A percentile compares a stretch with the other conserved stretches of the same genome.
Conservation (phyloP, 2,329 filamentous ascomycete species). For the Torrubiella hemipterigena region DNA sequence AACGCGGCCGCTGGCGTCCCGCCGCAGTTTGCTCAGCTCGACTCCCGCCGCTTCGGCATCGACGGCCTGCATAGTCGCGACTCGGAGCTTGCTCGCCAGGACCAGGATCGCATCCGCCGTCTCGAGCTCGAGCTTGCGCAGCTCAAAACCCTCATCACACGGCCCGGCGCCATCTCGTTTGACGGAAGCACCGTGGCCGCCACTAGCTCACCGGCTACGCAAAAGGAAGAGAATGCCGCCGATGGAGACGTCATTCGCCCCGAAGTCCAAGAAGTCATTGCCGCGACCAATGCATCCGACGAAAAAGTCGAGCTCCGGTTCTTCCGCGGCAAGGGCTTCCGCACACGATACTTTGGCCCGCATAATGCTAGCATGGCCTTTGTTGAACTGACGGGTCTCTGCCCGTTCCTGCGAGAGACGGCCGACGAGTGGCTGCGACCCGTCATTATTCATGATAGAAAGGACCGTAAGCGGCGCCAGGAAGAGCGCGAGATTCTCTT, state of each 20-base stretch:
- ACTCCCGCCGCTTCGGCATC: slow-evolving; percentile 24
- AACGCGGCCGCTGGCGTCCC: slow-evolving; percentile 33
- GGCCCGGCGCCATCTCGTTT: slow-evolving; percentile 28
- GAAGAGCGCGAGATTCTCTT: slow-evolving; percentile 39
- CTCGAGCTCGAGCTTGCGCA: slow-evolving; percentile 48
- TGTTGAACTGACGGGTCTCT: slow-evolving; percentile 43
- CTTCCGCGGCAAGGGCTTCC: slow-evolving; percentile 46
- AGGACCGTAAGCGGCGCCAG: slow-evolving; percentile 41
- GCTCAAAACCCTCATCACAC: slow-evolving; percentile 38
- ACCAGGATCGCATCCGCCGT: slow-evolving; percentile 45
- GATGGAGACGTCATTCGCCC: slow-evolving; percentile 19
- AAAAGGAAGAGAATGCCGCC: slow-evolving; percentile 29
- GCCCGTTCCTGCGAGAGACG: slow-evolving; percentile 50
- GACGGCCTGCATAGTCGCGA: slow-evolving; percentile 18
- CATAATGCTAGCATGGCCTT: slow-evolving; percentile 51
- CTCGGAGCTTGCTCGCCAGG: slow-evolving; percentile 26
- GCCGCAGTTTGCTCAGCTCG: slow-evolving; percentile 28
- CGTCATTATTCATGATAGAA: slow-evolving; percentile 40
- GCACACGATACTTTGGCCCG: slow-evolving; percentile 47
- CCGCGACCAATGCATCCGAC: slow-evolving; percentile 24
- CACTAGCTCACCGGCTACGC: slow-evolving; percentile 30
- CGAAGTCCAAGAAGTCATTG: slow-evolving; percentile 27
- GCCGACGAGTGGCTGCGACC: slow-evolving; percentile 49
- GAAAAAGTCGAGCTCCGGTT: slow-evolving; percentile 44
- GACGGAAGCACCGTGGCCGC: slow-evolving; percentile 39